Evolutionary conservation across 2,329 filamentous ascomycete species (phyloP).

Genomic region (Fusarium sp.): DNA sequence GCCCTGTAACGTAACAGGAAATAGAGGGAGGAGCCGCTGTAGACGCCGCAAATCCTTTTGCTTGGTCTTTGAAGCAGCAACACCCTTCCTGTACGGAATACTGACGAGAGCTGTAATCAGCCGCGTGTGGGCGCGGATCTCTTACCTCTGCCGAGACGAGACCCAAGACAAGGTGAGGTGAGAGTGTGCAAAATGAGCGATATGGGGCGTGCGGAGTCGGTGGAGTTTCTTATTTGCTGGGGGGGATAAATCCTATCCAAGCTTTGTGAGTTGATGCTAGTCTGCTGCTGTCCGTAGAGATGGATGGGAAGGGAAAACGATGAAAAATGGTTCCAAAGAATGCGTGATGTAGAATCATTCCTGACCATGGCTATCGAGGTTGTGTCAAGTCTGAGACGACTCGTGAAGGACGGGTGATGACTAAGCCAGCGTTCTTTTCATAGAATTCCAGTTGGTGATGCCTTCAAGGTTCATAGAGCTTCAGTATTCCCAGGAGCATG

Average conservation of each 20-base stretch:
- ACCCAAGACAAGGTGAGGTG: background rate
- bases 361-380: conserved; percentile 12
- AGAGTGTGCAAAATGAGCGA: conserved; percentile 1
- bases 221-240: conserved; percentile 20
- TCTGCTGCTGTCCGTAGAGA: background rate
- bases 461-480: background rate
- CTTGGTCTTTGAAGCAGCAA: background rate
- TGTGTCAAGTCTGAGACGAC: conserved; percentile 27
- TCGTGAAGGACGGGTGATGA: conserved; percentile 28
- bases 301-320: background rate
- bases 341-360: conserved; percentile 6
- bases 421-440: conserved; percentile 22
- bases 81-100: background rate
- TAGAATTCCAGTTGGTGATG: conserved; percentile 21
- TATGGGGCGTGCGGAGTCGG: conserved; percentile 38
- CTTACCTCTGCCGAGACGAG: conserved; percentile 6
- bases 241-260: conserved; percentile 13
- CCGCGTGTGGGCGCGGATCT: conserved; percentile 26
- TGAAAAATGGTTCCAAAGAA: background rate
- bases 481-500: background rate
- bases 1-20: background rate
- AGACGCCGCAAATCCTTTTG: background rate
- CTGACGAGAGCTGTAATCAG: background rate
- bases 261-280: conserved; percentile 1
- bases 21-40: background rate